Evolutionary conservation across 106 monocot species (phyloP).

Genomic region (Dioscorea alata): DNA sequence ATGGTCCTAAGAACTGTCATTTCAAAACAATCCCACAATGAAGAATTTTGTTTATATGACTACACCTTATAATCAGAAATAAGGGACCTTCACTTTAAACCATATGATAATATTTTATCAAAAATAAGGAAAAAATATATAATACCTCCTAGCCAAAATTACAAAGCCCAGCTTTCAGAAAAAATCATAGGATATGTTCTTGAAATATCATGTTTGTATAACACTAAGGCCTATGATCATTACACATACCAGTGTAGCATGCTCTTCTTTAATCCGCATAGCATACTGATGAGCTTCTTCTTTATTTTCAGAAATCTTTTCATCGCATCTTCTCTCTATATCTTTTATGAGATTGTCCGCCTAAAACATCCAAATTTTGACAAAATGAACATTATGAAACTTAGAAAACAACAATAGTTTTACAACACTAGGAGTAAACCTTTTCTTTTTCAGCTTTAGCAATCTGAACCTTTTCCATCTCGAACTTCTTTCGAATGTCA

Average conservation of each 20-base stretch:
- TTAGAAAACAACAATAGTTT: background rate
- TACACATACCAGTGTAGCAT: conserved; percentile 54
- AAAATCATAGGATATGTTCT: too few relatives aligned
- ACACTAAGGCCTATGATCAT: too few relatives aligned
- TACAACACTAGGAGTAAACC: conserved; percentile 27
- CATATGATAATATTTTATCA: too few relatives aligned
- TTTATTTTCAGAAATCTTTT: conserved; percentile 45
- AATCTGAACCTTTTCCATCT: conserved; percentile 76
- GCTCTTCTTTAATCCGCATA: conserved; percentile 61
- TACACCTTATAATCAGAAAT: too few relatives aligned
- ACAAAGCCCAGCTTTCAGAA: too few relatives aligned
- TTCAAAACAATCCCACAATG: too few relatives aligned
- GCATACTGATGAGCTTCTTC: conserved; percentile 45
- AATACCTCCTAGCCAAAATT: too few relatives aligned
- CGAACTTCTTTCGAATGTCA: conserved; percentile 88
- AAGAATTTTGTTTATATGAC: too few relatives aligned
- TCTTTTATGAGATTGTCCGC: conserved; percentile 67
- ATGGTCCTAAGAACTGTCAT: too few relatives aligned
- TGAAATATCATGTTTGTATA: too few relatives aligned
- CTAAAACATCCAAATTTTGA: conserved; percentile 31
- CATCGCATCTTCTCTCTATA: conserved; percentile 68
- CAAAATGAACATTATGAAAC: background rate
- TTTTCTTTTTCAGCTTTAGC: conserved; percentile 68
- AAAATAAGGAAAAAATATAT: too few relatives aligned
- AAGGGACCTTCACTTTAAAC: too few relatives aligned